Base-by-base conservation (phyloP, 1,284 basidiomycete genomes). In the Sporisorium scitamineum region DNA sequence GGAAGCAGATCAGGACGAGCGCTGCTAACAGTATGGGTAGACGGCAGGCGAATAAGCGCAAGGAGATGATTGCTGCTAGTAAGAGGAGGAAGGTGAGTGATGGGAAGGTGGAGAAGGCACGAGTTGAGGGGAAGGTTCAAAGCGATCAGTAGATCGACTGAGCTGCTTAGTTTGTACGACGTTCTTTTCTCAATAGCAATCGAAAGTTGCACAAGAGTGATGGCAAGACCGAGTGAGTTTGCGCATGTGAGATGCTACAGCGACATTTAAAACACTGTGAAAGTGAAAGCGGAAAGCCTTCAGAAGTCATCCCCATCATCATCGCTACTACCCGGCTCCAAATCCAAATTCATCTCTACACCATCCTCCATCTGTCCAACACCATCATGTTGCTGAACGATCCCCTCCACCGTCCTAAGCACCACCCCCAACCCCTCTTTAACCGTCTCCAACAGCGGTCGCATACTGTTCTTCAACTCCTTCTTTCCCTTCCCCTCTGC, bases 1-100 rank as follows among this genome's bases (percentile, higher is more conserved):
- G 95, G 20, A 70, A 79, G 55, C 66, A 77, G 48, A 79, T 83
- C 42, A 59, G 70, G n/a, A 78, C 72, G 5, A 81, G 79, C 22
- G 76, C 79, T 1, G 81, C 81, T 0, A 70, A 60, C 32, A 78
- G 76, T 65, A 39, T 81, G 5, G 81, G 81, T 6, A 69, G 80
- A 18, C 64, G 76, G 26, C 22, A 70, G 50, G 80, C 80, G 22
- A 74, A 75, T 51, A 76, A 61, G 55, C 41, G 72, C 32, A 76
- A 61, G 41, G 80, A 82, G 11, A 84, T 84, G 81, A 66, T 83
- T 1, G 70, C 70, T 31, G 82, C 73, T 6, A 80, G 77, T 54
- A 84, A 84, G 62, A 54, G 76, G 22, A 70, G 80, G 14, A 78
- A 81, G 54, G 29, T 59, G 39, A n/a, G n/a, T 4, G 39, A 42